Evolutionary conservation across 2,329 filamentous ascomycete genomes (phyloP).

Genomic region (Pseudopyricularia cyperi): DNA sequence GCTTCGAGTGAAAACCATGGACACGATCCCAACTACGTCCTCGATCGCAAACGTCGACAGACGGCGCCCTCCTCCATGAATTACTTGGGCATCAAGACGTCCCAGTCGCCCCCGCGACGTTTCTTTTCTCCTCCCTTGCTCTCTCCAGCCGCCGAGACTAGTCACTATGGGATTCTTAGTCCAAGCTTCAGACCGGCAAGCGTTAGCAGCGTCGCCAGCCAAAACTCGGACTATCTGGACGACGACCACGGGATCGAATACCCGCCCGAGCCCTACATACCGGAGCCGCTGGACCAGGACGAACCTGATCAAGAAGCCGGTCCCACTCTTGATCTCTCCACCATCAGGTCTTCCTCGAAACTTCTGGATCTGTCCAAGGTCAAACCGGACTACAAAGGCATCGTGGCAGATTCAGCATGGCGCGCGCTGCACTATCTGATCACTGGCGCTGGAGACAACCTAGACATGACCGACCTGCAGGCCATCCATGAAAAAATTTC

Average conservation of each 20-base stretch:
- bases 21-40: background rate
- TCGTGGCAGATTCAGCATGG: background rate
- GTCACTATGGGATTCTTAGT: background rate
- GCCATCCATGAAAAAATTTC: background rate
- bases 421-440: background rate
- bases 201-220: background rate
- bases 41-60: background rate
- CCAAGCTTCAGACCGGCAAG: background rate
- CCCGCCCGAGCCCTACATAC: background rate
- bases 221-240: background rate
- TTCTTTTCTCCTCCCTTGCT: background rate
- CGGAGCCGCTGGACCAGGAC: background rate
- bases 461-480: background rate
- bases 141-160: background rate
- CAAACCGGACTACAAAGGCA: background rate
- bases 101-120: background rate
- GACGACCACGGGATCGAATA: background rate
- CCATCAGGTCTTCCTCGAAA: background rate
- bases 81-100: background rate
- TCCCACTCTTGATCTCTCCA: background rate
- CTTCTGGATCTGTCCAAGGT: background rate
- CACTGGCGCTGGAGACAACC: background rate
- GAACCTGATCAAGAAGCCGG: background rate
- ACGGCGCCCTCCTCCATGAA: background rate
- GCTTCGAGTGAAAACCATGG: background rate